A percentile compares a stretch with the other conserved stretches of the same genome.
Conservation (phyloP, 441 rosid species). For the Manihot esculenta region DNA sequence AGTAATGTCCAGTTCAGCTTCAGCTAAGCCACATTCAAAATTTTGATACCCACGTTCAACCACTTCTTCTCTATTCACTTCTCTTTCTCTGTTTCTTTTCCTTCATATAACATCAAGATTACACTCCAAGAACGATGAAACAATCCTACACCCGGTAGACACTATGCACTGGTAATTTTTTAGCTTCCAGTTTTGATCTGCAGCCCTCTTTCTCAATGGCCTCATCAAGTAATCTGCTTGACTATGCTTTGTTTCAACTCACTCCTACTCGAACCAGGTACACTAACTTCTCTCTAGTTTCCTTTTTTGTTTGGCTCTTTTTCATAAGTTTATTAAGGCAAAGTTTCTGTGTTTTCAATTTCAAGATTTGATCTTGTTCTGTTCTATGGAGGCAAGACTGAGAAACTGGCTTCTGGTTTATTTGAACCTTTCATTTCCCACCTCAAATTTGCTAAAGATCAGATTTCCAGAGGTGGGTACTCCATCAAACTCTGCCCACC, state of each 20-base stretch:
- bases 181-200: not conserved
- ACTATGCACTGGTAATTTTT: not conserved
- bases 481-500: constrained; percentile 77
- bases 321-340: not conserved
- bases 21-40: constrained; percentile 10
- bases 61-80: not conserved
- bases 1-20: not conserved
- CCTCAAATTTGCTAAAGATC: constrained; percentile 69
- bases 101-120: not conserved
- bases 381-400: constrained; percentile 53
- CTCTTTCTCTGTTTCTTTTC: not conserved
- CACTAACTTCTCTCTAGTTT: not conserved
- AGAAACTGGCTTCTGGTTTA: constrained; percentile 84
- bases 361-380: constrained; percentile 77
- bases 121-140: not conserved
- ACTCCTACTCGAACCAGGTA: constrained; percentile 83
- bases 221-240: constrained; percentile 41
- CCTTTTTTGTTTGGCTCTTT: not conserved
- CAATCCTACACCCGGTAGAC: not conserved
- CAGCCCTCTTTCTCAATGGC: constrained; percentile 32
- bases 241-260: constrained; percentile 72
- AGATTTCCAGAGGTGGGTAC: constrained; percentile 84
- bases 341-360: not conserved
- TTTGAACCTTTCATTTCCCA: constrained; percentile 78
- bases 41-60: constrained; percentile 19